Base-by-base conservation (phyloP, 2,329 filamentous ascomycete genomes). In the Metarhizium album region DNA sequence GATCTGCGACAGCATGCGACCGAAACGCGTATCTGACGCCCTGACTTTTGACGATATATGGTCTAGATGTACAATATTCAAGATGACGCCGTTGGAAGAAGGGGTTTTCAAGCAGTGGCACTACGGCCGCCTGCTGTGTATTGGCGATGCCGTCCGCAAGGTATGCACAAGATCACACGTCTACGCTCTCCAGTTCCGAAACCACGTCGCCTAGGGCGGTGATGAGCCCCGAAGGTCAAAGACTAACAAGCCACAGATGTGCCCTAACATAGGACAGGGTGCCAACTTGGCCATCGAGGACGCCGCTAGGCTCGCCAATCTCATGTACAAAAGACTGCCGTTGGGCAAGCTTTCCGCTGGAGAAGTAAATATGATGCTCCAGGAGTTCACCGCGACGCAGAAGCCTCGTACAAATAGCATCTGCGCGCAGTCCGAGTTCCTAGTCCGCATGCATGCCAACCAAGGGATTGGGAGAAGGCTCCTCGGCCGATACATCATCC, bases 31-130 rank as follows among this genome's bases (percentile, higher is more conserved):
- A 13, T 57, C 57, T 1, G 59, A 60, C 2, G 58, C 52, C 0
- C 8, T 67, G 8, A 61, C 53, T 2, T 68, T 73, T 49, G 57
- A 58, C 0, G 62, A 70, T 11, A 35, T 73, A 2, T 70, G 64
- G 59, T 62, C 40, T 49, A 49, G 4, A 47, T 49, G 33, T 42
- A 47, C 46, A 35, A 53, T 18, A 48, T 24, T 7, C 56, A 55
- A 23, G 46, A 67, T 52, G 54, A 60, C 3, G 51, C 62, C 45
- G 11, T 52, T 69, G 3, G 60, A 67, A 33, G 64, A 68, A 40
- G 65, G 65, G 6, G 53, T 67, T 5, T 48, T 64, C 13, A 27
- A 59, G 23, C 56, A 60, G 33, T 68, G 65, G 66, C 59, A 56
- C 38, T 47, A 52, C 27, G 62, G 60, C 13, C 60, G 64, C 4